phyloP scores from a whole-genome alignment of 306 rosid species.

The Quercus bicolor region DNA sequence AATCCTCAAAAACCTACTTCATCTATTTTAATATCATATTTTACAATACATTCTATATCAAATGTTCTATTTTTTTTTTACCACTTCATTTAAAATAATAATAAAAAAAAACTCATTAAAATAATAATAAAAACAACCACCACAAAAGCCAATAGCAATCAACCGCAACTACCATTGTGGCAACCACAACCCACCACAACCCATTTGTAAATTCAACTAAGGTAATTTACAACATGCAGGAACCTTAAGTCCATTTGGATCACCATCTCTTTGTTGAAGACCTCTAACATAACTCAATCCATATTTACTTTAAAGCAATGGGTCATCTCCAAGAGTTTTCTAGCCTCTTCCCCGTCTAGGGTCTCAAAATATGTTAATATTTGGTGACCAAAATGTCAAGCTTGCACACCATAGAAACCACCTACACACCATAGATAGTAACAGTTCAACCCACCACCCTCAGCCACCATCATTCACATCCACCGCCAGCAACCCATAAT shows the following conservation, averaged over 20 bases:
- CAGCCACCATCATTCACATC: too few species aligned
- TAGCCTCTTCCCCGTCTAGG: constrained; percentile 99
- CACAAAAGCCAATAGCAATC: too few species aligned
- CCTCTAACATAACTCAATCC: constrained; percentile 73
- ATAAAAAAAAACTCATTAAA: too few species aligned
- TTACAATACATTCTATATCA: too few species aligned
- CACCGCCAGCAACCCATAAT: too few species aligned
- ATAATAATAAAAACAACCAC: too few species aligned
- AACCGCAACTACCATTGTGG: too few species aligned
- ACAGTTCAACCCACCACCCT: constrained; percentile 8
- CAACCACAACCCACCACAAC: too few species aligned
- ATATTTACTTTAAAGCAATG: constrained; percentile 75
- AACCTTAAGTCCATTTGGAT: constrained; percentile 77
- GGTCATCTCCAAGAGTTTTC: constrained; percentile 94
- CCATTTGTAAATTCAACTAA: background rate
- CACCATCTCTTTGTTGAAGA: constrained; percentile 63
- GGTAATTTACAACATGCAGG: constrained; percentile 76
- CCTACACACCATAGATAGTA: constrained; percentile 37
- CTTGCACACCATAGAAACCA: constrained; percentile 92
- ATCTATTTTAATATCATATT: too few species aligned
- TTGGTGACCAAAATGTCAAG: constrained; percentile 93
- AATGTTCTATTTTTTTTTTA: too few species aligned
- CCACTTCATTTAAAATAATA: too few species aligned
- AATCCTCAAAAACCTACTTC: too few species aligned
- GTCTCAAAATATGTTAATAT: constrained; percentile 83